Evolutionary conservation across 768 basidiomycete genomes (phyloP).

Genomic region (Rhodotorula toruloides): DNA sequence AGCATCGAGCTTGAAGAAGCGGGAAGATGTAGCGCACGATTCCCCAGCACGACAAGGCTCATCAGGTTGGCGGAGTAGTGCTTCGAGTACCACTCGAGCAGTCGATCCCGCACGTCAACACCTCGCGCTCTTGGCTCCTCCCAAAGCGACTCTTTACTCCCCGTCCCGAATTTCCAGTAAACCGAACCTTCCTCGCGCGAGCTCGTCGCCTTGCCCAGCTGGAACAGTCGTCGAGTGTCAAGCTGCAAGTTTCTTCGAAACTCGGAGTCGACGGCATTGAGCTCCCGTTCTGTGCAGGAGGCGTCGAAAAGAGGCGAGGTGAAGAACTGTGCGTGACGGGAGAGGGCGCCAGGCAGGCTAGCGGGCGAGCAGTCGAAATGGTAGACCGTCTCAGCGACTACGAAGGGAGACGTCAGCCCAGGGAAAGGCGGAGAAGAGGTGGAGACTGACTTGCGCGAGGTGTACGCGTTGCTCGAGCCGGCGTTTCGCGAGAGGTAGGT

Average conservation of each 20-base stretch:
- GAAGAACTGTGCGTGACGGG: constrained; percentile 63
- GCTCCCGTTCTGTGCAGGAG: constrained; percentile 78
- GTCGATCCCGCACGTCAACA: constrained; percentile 46
- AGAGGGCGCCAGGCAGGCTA: constrained; percentile 34
- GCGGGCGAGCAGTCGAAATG: constrained; percentile 24
- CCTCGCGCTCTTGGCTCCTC: constrained; percentile 43
- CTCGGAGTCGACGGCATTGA: constrained; percentile 94
- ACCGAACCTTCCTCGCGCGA: not conserved
- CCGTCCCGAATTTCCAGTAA: constrained; percentile 48
- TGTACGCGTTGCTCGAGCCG: constrained; percentile 32
- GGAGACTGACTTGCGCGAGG: not conserved
- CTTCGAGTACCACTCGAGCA: constrained; percentile 48
- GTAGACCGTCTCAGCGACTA: constrained; percentile 30
- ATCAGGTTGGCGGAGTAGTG: constrained; percentile 49
- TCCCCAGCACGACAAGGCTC: constrained; percentile 46
- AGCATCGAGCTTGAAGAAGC: not conserved
- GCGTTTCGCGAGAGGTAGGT: constrained; percentile 23
- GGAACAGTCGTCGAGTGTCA: constrained; percentile 90
- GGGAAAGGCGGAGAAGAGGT: not conserved
- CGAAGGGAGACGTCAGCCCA: not conserved
- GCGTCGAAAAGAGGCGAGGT: constrained; percentile 83
- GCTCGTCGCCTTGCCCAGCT: constrained; percentile 68
- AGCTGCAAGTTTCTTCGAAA: constrained; percentile 91
- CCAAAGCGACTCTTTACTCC: constrained; percentile 48
- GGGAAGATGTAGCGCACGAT: constrained; percentile 1